A percentile compares a stretch with the other conserved stretches of the same genome.
These are phyloP conservation scores for Phytophthora pisi DNA, from an alignment of 352 stramenopile genomes.

Conservation along the genomic window DNA sequence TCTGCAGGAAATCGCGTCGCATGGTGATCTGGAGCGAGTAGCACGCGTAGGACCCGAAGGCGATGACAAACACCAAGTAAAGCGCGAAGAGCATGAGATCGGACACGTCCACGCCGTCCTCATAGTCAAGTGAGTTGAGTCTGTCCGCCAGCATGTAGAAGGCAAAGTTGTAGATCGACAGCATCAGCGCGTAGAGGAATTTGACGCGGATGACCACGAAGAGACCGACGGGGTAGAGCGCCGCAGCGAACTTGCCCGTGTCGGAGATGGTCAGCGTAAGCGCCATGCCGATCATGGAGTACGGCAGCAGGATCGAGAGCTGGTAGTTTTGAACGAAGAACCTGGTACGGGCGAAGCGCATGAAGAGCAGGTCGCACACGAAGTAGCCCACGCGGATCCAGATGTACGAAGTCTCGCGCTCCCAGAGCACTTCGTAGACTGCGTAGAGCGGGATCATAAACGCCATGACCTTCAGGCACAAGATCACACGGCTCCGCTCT, in stretches of 20 bases:
- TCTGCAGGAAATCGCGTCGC: conserved; percentile 83
- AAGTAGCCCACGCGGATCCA: conserved; percentile 73
- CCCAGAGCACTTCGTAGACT: conserved; percentile 71
- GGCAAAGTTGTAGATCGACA: conserved; percentile 81
- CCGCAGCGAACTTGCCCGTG: conserved; percentile 82
- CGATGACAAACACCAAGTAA: conserved; percentile 81
- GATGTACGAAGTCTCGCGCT: conserved; percentile 65
- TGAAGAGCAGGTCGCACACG: conserved; percentile 73
- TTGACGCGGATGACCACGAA: conserved; percentile 88
- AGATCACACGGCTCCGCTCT: conserved; percentile 66
- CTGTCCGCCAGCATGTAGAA: conserved; percentile 69
- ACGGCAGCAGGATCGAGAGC: conserved; percentile 68
- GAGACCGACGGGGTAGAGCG: conserved; percentile 78
- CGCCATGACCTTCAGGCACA: conserved; percentile 74
- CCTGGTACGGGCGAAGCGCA: conserved; percentile 66
- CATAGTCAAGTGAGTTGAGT: conserved; percentile 28
- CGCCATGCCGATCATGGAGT: conserved; percentile 72
- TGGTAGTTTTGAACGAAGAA: conserved; percentile 85
- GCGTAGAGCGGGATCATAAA: conserved; percentile 78
- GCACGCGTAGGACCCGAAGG: conserved; percentile 73
- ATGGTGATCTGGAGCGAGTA: conserved; percentile 88
- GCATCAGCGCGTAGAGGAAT: conserved; percentile 76
- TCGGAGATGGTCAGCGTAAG: conserved; percentile 85
- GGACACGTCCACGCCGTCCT: conserved; percentile 47
- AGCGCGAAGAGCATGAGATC: conserved; percentile 72